Percentiles rank a stretch among this genome's conserved stretches.
These are phyloP conservation scores for Citrus medica DNA, from an alignment of 345 rosid genomes.

Conservation along the genomic window DNA sequence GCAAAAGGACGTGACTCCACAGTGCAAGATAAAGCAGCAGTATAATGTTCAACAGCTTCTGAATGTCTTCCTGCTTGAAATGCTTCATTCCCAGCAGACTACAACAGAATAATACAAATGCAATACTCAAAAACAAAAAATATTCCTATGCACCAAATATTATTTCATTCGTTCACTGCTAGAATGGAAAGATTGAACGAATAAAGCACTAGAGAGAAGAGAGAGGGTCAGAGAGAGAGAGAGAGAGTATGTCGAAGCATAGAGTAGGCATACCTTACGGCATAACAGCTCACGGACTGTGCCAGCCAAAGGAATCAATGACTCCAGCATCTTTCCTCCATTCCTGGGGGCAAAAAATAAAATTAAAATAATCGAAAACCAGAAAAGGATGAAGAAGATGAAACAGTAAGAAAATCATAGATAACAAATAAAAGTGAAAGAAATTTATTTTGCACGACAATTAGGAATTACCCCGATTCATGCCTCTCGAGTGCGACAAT, in stretches of 20 bases:
- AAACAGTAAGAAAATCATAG: slow-evolving; percentile 13
- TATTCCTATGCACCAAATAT: background rate
- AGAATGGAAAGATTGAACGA: background rate
- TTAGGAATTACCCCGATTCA: slow-evolving; percentile 47
- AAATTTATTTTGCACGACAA: background rate
- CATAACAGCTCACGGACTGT: slow-evolving; percentile 64
- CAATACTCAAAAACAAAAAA: background rate
- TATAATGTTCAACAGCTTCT: slow-evolving; percentile 91
- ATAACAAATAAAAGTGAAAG: slow-evolving; percentile 1
- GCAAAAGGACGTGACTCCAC: slow-evolving; percentile 90
- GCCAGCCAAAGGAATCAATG: slow-evolving; percentile 54
- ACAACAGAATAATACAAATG: slow-evolving; percentile 8
- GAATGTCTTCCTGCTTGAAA: slow-evolving; percentile 80
- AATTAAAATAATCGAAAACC: background rate
- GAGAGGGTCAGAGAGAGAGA: background rate
- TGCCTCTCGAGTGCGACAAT: slow-evolving; percentile 64
- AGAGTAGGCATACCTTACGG: slow-evolving; percentile 57
- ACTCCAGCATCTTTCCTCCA: slow-evolving; percentile 46
- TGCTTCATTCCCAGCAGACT: slow-evolving; percentile 95
- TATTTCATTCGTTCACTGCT: background rate
- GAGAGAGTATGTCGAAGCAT: background rate
- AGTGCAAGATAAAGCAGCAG: slow-evolving; percentile 71
- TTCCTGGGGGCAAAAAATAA: slow-evolving; percentile 28
- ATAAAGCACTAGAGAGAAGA: background rate
- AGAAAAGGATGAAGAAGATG: background rate